Conservation (phyloP, 345 rosid species). For the Dipteronia dyeriana region DNA sequence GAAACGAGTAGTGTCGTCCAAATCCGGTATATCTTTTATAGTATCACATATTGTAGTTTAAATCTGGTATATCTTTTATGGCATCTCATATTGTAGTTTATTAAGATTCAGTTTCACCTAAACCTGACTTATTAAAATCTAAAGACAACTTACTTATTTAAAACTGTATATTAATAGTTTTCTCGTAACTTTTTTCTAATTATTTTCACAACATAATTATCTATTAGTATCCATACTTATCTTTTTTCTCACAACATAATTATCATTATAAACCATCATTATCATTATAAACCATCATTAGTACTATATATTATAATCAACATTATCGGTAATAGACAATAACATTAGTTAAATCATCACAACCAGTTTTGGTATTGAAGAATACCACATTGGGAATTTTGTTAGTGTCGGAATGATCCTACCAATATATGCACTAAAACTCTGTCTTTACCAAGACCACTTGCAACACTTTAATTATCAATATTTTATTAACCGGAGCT, state of each 20-base stretch:
- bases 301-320: not conserved
- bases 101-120: too few relatives aligned
- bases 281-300: not conserved
- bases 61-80: too few relatives aligned
- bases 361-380: not conserved
- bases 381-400: slow-evolving; percentile 9
- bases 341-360: not conserved
- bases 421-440: not conserved
- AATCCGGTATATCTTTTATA: too few relatives aligned
- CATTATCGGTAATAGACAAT: not conserved
- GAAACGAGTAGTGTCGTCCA: too few relatives aligned
- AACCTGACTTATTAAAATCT: not conserved
- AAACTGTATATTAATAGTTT: too few relatives aligned
- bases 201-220: too few relatives aligned
- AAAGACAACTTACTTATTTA: not conserved
- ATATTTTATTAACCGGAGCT: not conserved
- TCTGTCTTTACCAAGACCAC: not conserved
- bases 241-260: too few relatives aligned
- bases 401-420: not conserved
- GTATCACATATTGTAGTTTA: too few relatives aligned
- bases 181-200: too few relatives aligned
- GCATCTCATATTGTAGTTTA: too few relatives aligned
- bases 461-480: not conserved
- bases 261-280: too few relatives aligned
- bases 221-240: too few relatives aligned